Conservation (phyloP, 805 yeast species). For the Blastobotrys attinorum region DNA sequence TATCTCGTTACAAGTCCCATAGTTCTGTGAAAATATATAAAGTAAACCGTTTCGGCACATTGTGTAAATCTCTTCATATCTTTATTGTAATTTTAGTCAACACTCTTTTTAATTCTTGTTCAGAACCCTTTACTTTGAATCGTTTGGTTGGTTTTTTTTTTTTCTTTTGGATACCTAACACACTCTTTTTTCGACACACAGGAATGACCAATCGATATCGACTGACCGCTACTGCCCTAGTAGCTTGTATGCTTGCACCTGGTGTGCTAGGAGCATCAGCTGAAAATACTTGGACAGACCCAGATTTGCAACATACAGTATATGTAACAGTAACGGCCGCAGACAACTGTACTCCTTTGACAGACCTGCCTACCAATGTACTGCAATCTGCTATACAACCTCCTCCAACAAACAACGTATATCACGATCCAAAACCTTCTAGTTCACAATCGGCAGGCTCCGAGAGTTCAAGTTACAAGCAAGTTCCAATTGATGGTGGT, state of each 20-base stretch:
- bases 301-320: not conserved
- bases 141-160: not conserved
- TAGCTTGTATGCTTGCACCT: too few species aligned
- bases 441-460: slow-evolving; percentile 3
- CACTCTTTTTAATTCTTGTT: too few species aligned
- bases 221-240: too few species aligned
- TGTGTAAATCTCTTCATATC: too few species aligned
- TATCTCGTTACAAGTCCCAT: not conserved
- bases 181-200: too few species aligned
- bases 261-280: too few species aligned
- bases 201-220: too few species aligned
- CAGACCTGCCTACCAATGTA: not conserved
- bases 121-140: too few species aligned
- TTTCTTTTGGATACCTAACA: too few species aligned
- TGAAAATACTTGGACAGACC: not conserved
- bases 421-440: slow-evolving; percentile 4
- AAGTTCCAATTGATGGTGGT: not conserved
- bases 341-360: not conserved
- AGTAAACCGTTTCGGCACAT: too few species aligned
- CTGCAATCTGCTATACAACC: slow-evolving; percentile 3
- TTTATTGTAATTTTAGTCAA: too few species aligned
- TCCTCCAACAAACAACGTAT: slow-evolving; percentile 1
- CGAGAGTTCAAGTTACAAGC: not conserved
- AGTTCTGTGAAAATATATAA: not conserved
- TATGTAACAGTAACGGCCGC: not conserved